Evolutionary conservation across 2,329 filamentous ascomycete genomes (phyloP).

Genomic region (Aspergillus sp.): DNA sequence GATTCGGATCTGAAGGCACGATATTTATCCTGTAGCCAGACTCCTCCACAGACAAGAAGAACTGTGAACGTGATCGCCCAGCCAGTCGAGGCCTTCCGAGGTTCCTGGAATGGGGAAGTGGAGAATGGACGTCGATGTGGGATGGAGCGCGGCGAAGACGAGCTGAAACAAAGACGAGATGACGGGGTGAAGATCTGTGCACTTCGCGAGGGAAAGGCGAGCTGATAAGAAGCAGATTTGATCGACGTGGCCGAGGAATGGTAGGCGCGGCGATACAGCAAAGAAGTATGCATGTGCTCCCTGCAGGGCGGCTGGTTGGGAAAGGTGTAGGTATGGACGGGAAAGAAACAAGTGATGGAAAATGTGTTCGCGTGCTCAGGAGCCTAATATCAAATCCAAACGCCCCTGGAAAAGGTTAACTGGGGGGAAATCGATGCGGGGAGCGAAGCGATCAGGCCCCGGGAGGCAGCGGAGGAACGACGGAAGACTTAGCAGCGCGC

Average conservation of each 20-base stretch:
- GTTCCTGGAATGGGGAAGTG: conserved; percentile 24
- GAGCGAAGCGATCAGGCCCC: conserved; percentile 13
- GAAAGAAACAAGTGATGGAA: neutral
- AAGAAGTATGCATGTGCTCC: conserved; percentile 37
- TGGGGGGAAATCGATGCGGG: neutral
- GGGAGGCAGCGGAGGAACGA: conserved; percentile 22
- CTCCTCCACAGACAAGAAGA: conserved; percentile 34
- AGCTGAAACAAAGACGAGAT: conserved; percentile 20
- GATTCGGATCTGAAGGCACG: conserved; percentile 16
- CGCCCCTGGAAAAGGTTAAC: conserved; percentile 12
- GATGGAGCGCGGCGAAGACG: conserved; percentile 24
- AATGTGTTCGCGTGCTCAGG: conserved; percentile 2
- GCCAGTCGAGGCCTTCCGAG: conserved; percentile 37
- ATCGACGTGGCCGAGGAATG: conserved; percentile 32
- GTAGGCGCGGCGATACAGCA: conserved; percentile 31
- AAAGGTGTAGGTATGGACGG: neutral
- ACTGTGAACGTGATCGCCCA: conserved; percentile 39
- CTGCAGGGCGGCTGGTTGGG: conserved; percentile 6
- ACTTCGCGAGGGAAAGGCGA: conserved; percentile 14
- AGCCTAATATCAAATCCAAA: conserved; percentile 2
- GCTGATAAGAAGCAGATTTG: conserved; percentile 17
- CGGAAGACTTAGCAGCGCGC: neutral
- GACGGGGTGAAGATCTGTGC: conserved; percentile 22
- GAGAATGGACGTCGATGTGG: conserved; percentile 27
- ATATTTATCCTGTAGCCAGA: conserved; percentile 36